Base-by-base conservation (phyloP, 208 protist genomes). In the Leishmania gerbilli region DNA sequence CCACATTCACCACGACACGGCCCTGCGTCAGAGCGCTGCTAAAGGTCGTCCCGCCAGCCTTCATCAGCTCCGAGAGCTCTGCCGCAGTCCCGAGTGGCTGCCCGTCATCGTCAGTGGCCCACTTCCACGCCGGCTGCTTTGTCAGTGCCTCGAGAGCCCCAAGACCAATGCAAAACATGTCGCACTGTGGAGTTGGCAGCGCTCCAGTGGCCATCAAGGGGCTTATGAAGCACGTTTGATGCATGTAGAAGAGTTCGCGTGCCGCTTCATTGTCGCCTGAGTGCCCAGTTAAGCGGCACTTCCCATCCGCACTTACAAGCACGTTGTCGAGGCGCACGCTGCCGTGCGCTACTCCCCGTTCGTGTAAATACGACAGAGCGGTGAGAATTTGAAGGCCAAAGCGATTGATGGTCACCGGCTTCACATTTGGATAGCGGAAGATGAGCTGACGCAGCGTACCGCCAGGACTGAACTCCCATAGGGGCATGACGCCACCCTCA, bases 161-260 rank as follows among this genome's bases (percentile, higher is more conserved):
- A 1, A 95, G 82, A 0, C 91, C 93, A 1, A 91, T 68, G 17
- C 88, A 91, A 67, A 88, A 97, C 53, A 97, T 89, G 77, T 97
- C 93, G 7, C 89, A 93, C 80, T 79, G 68, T 0, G 83, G 64
- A 6, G 86, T 91, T n/a, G 83, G 85, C 37, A 76, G 77, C 42
- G 84, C 84, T 1, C 89, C 91, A 27, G 72, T 71, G 34, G 89
- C 87, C 68, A 93, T 90, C 74, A 90, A 85, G 0, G 93, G 93
- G 37, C 92, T 90, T 82, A 95, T 87, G 85, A 95, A 89, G 89
- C 68, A 90, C 53, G 17, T 83, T 74, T 51, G 87, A 37, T 37
- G 81, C 8, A 91, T 62, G 3, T 74, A 9, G 40, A 89, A 84
- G 69, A 89, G 65, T 56, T 79, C 51, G 5, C 81, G 49, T 34